Base-by-base conservation (phyloP, 176 grass and related monocot species). In the Bolboschoenus planiculmis region DNA sequence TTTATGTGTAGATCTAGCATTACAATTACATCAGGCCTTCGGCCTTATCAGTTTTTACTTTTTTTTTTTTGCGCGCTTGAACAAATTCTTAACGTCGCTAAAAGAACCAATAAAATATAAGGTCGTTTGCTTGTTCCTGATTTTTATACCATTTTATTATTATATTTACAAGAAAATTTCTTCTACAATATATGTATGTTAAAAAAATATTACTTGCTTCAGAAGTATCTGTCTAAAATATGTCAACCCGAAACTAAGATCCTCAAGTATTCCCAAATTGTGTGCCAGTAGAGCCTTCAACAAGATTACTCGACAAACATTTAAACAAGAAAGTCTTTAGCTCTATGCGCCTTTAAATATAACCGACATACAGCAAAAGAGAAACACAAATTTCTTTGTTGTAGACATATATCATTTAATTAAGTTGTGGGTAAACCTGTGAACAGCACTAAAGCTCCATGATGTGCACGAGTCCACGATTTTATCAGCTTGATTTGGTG, bases 401-500 rank as follows among this genome's bases (percentile, higher is more conserved):
- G n/a, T 34, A 65, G 0, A 65, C 1, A 33, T 15, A 5, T 3
- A 65, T 65, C 61, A 35, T 65, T 65, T 65, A 65, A 7, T 34
- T 11, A 62, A 65, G 62, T 66, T 36, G 29, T 66, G 14, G 31
- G 4, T 13, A 36, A 47, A 47, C 68, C n/a, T 74, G 15, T 15
- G 39, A 10, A 42, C 20, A 47, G 42, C 70, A 74, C 39, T 47
- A 48, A 30, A 26, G 50, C 0, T 31, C 10, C 42, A 48, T 48
- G 43, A 51, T 76, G 72, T 76, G 70, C 42, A 50, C 51, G 72
- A 14, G 14, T 51, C 44, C 72, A 48, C 24, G 42, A 31, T 76
- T 76, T 51, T 76, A 76, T 76, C 72, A 33, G 26, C 72, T 76
- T 76, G 72, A 43, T 72, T 74, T 26, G 68, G 68, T 74, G 4